Conservation (phyloP, 352 stramenopile species). For the Globisporangium uncinulatum region DNA sequence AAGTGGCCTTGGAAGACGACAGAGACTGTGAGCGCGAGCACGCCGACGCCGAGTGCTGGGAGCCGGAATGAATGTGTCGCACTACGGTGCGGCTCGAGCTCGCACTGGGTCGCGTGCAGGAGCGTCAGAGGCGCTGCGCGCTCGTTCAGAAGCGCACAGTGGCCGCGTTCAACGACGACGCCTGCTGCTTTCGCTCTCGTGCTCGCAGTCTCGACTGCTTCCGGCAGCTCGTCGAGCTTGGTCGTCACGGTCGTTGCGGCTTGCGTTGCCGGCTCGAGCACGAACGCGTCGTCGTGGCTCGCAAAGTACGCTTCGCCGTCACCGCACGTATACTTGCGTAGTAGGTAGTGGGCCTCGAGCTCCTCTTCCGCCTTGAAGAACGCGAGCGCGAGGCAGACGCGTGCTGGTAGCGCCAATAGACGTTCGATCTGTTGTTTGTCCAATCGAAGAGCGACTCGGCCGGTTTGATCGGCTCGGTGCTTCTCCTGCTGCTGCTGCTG, state of each 20-base stretch:
- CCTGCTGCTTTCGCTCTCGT: conserved; percentile 7
- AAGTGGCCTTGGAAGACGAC: conserved; percentile 77
- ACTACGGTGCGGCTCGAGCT: conserved; percentile 57
- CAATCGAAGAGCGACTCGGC: conserved; percentile 14
- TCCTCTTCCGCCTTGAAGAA: conserved; percentile 62
- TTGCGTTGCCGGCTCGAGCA: neutral
- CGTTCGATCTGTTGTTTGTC: conserved; percentile 42
- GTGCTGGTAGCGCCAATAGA: conserved; percentile 45
- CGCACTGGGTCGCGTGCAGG: conserved; percentile 32
- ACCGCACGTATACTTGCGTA: conserved; percentile 67
- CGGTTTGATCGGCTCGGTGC: neutral
- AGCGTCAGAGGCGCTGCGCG: conserved; percentile 20
- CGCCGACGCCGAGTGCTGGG: conserved; percentile 25
- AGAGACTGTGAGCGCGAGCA: conserved; percentile 49
- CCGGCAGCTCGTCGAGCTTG: conserved; percentile 31
- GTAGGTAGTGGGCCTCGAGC: conserved; percentile 44
- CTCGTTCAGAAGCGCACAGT: conserved; percentile 31
- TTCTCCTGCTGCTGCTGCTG: conserved; percentile 13
- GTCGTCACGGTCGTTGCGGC: conserved; percentile 9
- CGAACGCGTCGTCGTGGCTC: conserved; percentile 35
- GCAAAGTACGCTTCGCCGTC: conserved; percentile 64
- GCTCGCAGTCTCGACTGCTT: conserved; percentile 21
- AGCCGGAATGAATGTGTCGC: conserved; percentile 61
- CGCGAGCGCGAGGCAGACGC: conserved; percentile 60
- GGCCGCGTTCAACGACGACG: conserved; percentile 16